Evolutionary conservation across 495 filamentous ascomycete species (phyloP).

Genomic region (Penicillium coprophilum): DNA sequence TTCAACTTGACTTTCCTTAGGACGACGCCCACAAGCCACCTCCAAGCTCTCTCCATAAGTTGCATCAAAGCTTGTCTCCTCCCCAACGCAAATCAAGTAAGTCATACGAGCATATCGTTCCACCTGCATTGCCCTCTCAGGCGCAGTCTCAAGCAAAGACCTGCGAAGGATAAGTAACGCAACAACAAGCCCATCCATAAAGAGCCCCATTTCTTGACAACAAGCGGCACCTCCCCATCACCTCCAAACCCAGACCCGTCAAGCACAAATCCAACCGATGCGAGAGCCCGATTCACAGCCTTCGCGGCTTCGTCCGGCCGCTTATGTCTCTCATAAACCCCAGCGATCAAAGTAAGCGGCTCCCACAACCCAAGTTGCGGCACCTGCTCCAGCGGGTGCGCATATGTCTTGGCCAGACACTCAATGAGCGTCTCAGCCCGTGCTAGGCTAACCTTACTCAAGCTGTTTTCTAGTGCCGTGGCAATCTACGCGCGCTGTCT

Average conservation of each 20-base stretch:
- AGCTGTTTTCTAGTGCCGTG: constrained; percentile 2
- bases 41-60: constrained; percentile 7
- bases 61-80: constrained; percentile 40
- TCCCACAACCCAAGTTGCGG: constrained; percentile 32
- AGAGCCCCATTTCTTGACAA: constrained; percentile 43
- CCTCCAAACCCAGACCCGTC: neutral
- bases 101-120: constrained; percentile 33
- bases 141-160: constrained; percentile 29
- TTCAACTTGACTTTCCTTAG: neutral
- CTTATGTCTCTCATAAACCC: constrained; percentile 4
- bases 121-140: constrained; percentile 26
- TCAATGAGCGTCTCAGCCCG: constrained; percentile 10
- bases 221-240: constrained; percentile 15
- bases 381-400: constrained; percentile 15
- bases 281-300: constrained; percentile 26
- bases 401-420: constrained; percentile 31
- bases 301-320: constrained; percentile 5
- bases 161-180: constrained; percentile 35
- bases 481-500: constrained; percentile 3
- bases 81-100: constrained; percentile 43
- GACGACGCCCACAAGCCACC: neutral
- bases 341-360: constrained; percentile 20
- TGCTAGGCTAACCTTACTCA: constrained; percentile 7
- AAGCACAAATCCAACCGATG: constrained; percentile 33
- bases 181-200: constrained; percentile 23